Evolutionary conservation across 768 basidiomycete species (phyloP), one percentile per base, ranked within the genome.

Genomic region (Boletus vermiculosoides): DNA sequence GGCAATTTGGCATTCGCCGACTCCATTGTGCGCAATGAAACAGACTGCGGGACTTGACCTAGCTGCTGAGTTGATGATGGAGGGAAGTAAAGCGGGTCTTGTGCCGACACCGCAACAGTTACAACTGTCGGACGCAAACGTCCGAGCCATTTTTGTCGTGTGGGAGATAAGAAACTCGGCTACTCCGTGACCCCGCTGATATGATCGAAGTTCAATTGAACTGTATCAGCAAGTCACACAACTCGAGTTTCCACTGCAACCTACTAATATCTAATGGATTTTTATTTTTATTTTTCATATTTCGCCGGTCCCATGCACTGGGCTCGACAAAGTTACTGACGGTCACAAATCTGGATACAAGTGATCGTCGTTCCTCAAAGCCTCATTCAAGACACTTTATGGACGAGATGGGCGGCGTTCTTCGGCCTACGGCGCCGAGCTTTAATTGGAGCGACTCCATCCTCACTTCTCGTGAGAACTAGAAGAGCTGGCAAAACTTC

Each of bases 1-100:
- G 65, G 65, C 61, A 36, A 66, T 59, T 45, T 59, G 31, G 22
- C 20, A 0, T 45, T 55, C 30, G 20, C 36, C 5, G 45, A 34
- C 15, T 54, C 52, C 63, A 66, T 67, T n/a, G 12, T 34, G 15
- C 15, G 45, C 5, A n/a, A 10, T 49, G 20, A 28, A 37, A 40
- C 18, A 33, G 52, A 39, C 2, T 3, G 5, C n/a, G 5, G 34
- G 7, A 13, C 8, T 18, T 12, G 37, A 40, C 22, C 22, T 11
- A 50, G 22, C 36, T 39, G 20, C n/a, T 1, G 23, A 39, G 11
- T 16, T 13, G 25, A 34, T 22, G 53, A 9, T 2, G 28, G 42
- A 30, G 33, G 25, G 33, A 28, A 33, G 20, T 8, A 13, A 44
- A 25, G 8, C 23, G 15, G 7, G 22, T 23, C 12, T 23, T 23